A percentile compares a stretch with the other conserved stretches of the same genome.
Evolutionary conservation across 192 early-diverging fungal species (phyloP).

Genomic region (Linnemannia zychae): DNA sequence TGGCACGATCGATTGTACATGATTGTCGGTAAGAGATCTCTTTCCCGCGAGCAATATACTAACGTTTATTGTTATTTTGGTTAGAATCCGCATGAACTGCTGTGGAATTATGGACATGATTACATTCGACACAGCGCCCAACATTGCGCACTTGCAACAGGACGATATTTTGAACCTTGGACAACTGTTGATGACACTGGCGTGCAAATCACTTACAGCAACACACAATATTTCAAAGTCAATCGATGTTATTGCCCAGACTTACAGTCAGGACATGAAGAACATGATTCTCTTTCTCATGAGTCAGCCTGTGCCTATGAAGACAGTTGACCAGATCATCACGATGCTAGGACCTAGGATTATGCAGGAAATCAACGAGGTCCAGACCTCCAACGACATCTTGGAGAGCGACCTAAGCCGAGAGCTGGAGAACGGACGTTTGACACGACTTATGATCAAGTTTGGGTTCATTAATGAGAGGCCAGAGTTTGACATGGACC

Average conservation of each 20-base stretch:
- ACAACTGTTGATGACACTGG: slow-evolving; percentile 81
- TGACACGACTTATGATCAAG: slow-evolving; percentile 91
- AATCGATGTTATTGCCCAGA: slow-evolving; percentile 80
- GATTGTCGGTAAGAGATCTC: not conserved
- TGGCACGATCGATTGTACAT: not conserved
- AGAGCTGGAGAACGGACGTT: slow-evolving; percentile 93
- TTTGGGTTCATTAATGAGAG: slow-evolving; percentile 84
- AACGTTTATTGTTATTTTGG: not conserved
- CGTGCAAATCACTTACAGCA: slow-evolving; percentile 78
- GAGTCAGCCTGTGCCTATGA: slow-evolving; percentile 79
- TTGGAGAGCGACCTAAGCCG: slow-evolving; percentile 82
- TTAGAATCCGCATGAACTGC: slow-evolving; percentile 78
- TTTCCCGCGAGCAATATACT: not conserved
- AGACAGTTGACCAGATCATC: slow-evolving; percentile 84
- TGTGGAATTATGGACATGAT: slow-evolving; percentile 82
- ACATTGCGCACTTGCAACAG: slow-evolving; percentile 74
- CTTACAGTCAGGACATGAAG: slow-evolving; percentile 86
- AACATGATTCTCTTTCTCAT: slow-evolving; percentile 85
- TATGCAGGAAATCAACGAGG: slow-evolving; percentile 83
- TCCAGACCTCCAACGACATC: slow-evolving; percentile 82
- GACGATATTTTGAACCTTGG: slow-evolving; percentile 89
- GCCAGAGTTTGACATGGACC: slow-evolving; percentile 82
- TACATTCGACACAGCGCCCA: slow-evolving; percentile 78
- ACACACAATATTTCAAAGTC: slow-evolving; percentile 81
- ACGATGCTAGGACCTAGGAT: slow-evolving; percentile 81